Conservation (phyloP, 1,284 basidiomycete species). For the Fistulinella cinereoalba region DNA sequence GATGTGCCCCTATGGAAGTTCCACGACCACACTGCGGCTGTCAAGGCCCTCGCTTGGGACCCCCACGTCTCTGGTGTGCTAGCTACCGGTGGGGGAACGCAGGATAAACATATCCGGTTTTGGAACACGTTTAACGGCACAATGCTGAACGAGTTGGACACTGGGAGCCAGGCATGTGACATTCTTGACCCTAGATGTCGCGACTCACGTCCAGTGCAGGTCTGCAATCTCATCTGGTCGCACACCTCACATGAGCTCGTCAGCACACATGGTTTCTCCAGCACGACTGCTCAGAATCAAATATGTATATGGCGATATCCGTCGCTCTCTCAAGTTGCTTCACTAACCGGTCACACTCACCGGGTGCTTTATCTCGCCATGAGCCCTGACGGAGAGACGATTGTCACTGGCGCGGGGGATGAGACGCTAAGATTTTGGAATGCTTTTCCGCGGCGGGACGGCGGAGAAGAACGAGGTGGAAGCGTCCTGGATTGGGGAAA, state of each 20-base stretch:
- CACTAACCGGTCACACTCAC: slow-evolving; percentile 91
- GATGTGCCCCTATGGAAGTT: slow-evolving; percentile 86
- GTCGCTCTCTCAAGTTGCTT: slow-evolving; percentile 88
- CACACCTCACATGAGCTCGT: slow-evolving; percentile 95
- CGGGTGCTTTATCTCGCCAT: slow-evolving; percentile 95
- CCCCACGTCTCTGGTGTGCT: slow-evolving; percentile 91
- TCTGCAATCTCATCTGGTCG: slow-evolving; percentile 98
- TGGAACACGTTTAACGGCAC: slow-evolving; percentile 93
- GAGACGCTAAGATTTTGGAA: slow-evolving; percentile 98
- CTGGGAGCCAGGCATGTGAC: slow-evolving; percentile 81
- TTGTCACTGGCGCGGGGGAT: slow-evolving; percentile 97
- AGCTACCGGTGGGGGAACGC: slow-evolving; percentile 97
- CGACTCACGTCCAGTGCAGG: slow-evolving; percentile 45
- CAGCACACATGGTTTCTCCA: slow-evolving; percentile 96
- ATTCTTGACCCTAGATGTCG: background rate
- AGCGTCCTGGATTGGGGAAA: slow-evolving; percentile 31
- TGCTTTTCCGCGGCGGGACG: slow-evolving; percentile 72
- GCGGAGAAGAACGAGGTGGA: slow-evolving; percentile 46
- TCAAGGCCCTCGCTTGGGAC: slow-evolving; percentile 98
- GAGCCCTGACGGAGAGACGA: slow-evolving; percentile 96
- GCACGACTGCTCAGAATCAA: slow-evolving; percentile 92
- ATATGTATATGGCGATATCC: slow-evolving; percentile 99
- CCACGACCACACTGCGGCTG: slow-evolving; percentile 94
- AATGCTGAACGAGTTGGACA: slow-evolving; percentile 84
- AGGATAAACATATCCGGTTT: slow-evolving; percentile 95